Conservation (phyloP, 1,139 yeast genomes). For the Saccharomycopsis crataegensis region DNA sequence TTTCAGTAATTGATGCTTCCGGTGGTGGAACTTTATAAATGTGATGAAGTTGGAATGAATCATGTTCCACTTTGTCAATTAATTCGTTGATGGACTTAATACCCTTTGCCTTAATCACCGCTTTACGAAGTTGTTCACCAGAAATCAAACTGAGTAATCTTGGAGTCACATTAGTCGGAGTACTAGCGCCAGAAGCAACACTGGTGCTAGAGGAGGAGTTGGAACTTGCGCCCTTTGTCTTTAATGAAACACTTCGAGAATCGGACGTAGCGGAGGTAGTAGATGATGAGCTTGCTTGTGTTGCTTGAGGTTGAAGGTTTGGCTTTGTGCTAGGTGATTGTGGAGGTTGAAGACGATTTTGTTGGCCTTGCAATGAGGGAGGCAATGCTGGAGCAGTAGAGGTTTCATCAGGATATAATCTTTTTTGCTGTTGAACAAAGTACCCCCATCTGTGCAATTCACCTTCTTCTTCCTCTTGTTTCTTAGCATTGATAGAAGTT, state of each 20-base stretch:
- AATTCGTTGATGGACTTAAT: constrained; percentile 64
- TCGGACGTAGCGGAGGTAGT: background rate
- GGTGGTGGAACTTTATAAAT: constrained; percentile 36
- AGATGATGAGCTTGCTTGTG: background rate
- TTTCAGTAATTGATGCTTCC: background rate
- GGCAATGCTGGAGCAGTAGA: background rate
- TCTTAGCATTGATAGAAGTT: constrained; percentile 60
- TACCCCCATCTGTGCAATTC: constrained; percentile 81
- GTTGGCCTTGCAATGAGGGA: background rate
- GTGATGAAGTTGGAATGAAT: constrained; percentile 46
- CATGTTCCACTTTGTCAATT: constrained; percentile 54
- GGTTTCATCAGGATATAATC: constrained; percentile 31
- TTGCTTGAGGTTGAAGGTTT: background rate
- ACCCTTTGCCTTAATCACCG: constrained; percentile 72
- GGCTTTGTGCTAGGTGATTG: background rate
- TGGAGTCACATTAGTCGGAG: constrained; percentile 12
- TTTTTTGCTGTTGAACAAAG: constrained; percentile 55
- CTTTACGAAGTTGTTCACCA: constrained; percentile 69
- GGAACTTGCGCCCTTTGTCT: background rate
- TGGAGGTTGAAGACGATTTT: background rate
- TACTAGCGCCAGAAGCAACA: constrained; percentile 12
- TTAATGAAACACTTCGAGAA: background rate
- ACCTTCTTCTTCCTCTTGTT: constrained; percentile 86
- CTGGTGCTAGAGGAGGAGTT: constrained; percentile 4
- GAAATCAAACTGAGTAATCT: constrained; percentile 44